These are phyloP conservation scores for Medicago ruthenica DNA, from an alignment of 306 rosid genomes.

Conservation along the genomic window DNA sequence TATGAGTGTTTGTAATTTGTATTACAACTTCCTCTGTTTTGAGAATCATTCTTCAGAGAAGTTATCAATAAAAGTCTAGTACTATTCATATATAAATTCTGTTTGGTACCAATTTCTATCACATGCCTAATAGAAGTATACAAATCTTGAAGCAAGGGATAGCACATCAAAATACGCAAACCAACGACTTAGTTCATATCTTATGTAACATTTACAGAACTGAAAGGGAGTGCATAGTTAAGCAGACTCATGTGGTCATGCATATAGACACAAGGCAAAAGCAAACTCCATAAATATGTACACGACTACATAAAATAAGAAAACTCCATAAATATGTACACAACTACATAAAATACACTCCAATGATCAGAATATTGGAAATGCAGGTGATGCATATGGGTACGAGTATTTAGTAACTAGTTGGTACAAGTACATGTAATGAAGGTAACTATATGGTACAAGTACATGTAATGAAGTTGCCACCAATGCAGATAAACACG, in stretches of 20 bases:
- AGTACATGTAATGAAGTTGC: background rate
- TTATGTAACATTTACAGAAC: background rate
- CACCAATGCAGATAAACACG: background rate
- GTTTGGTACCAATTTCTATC: too few species aligned
- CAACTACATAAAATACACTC: background rate
- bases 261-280: background rate
- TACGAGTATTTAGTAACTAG: background rate
- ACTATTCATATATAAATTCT: too few species aligned
- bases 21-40: too few species aligned
- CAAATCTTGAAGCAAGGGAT: conserved; percentile 28
- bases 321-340: background rate
- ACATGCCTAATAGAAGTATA: conserved; percentile 1
- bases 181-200: background rate
- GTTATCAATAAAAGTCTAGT: too few species aligned
- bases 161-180: conserved; percentile 10
- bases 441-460: background rate
- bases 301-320: background rate
- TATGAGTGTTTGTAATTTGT: too few species aligned
- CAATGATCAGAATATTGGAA: background rate
- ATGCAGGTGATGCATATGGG: background rate
- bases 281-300: background rate
- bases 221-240: background rate
- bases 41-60: too few species aligned
- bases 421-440: background rate
- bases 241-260: background rate